phyloP scores from a whole-genome alignment of 2,329 filamentous ascomycete genomes.

The Hymenoscyphus scutula region DNA sequence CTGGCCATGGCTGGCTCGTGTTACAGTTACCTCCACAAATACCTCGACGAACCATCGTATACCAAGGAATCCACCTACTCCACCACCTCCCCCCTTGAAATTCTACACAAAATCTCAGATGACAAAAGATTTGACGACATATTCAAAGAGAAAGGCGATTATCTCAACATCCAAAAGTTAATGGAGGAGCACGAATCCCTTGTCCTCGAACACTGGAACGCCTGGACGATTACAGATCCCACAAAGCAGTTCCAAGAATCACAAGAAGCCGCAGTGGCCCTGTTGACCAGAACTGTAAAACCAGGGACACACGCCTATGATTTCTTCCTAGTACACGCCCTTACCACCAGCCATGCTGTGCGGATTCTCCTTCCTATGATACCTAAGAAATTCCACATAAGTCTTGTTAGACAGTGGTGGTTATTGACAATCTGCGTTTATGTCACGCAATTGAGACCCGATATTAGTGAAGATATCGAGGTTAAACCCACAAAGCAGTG shows the following conservation, averaged over 20 bases:
- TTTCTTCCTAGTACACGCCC: constrained; percentile 77
- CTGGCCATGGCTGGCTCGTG: constrained; percentile 63
- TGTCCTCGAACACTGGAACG: constrained; percentile 86
- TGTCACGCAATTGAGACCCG: constrained; percentile 70
- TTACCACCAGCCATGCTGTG: constrained; percentile 85
- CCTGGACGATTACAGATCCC: constrained; percentile 72
- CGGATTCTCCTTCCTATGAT: constrained; percentile 80
- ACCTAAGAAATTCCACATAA: constrained; percentile 68
- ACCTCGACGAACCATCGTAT: constrained; percentile 71
- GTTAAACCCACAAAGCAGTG: constrained; percentile 57
- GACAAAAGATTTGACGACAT: constrained; percentile 70
- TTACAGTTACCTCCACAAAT: constrained; percentile 61
- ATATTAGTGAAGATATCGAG: constrained; percentile 66
- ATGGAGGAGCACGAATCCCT: constrained; percentile 67
- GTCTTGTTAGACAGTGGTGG: constrained; percentile 85
- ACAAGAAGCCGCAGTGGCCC: constrained; percentile 57
- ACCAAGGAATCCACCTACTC: constrained; percentile 60
- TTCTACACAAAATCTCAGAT: constrained; percentile 65
- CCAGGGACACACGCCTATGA: constrained; percentile 67
- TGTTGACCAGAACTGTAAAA: constrained; percentile 60
- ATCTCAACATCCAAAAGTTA: constrained; percentile 61
- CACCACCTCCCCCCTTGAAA: constrained; percentile 62
- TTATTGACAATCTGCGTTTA: constrained; percentile 77
- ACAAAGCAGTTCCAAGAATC: constrained; percentile 73
- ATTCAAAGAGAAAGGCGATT: constrained; percentile 55